These are phyloP conservation scores for Diplodia scrobiculata DNA, from an alignment of 2,329 filamentous ascomycete genomes.

Conservation along the genomic window DNA sequence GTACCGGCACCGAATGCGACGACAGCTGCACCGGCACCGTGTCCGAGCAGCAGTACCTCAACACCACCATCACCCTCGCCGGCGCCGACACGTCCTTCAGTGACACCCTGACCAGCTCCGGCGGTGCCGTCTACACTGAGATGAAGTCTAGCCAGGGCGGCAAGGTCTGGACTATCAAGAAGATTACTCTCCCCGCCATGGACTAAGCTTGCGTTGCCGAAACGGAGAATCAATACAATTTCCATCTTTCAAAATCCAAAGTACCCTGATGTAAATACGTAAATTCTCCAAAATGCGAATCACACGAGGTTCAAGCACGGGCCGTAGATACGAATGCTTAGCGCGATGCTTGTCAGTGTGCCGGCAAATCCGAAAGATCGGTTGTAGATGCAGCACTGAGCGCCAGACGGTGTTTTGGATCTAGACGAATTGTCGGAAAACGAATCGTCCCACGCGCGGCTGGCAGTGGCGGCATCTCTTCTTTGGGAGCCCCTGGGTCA, in stretches of 20 bases:
- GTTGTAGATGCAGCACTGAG: not conserved
- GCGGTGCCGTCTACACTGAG: conserved; percentile 11
- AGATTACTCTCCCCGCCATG: conserved; percentile 16
- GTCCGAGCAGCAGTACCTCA: conserved; percentile 44
- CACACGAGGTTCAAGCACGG: not conserved
- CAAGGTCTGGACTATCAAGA: conserved; percentile 23
- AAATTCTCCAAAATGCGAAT: not conserved
- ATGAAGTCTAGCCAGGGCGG: conserved; percentile 12
- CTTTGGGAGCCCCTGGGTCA: not conserved
- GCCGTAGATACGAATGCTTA: not conserved
- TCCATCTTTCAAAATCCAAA: not conserved
- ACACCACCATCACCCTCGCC: conserved; percentile 47
- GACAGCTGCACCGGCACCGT: conserved; percentile 46
- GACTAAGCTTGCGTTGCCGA: not conserved
- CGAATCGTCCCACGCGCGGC: not conserved
- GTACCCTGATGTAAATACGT: not conserved
- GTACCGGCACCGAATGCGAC: conserved; percentile 50
- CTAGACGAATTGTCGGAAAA: not conserved
- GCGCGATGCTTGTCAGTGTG: not conserved
- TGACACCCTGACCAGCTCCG: conserved; percentile 17
- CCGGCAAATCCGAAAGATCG: not conserved
- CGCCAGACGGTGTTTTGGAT: not conserved
- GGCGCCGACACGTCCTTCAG: conserved; percentile 39
- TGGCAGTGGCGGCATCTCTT: not conserved
- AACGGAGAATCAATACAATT: not conserved